Percentiles rank a stretch among this genome's conserved stretches.
phyloP scores from a whole-genome alignment of 2,329 filamentous ascomycete species.

The Exserohilum rostratum region DNA sequence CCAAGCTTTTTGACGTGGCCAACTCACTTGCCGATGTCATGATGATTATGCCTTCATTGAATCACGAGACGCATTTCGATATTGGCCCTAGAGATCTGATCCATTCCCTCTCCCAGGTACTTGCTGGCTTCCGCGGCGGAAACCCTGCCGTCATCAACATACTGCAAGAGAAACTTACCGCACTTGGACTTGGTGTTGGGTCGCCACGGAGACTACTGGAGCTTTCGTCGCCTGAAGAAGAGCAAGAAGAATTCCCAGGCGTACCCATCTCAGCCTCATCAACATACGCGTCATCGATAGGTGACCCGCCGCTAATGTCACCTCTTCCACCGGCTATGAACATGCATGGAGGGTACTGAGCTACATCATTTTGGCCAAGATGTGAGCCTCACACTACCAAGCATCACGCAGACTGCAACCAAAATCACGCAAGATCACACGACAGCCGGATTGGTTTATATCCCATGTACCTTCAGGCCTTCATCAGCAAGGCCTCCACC shows the following conservation, averaged over 20 bases:
- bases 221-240: constrained; percentile 41
- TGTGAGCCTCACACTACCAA: neutral
- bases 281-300: constrained; percentile 14
- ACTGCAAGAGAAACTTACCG: constrained; percentile 39
- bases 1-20: constrained; percentile 45
- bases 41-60: constrained; percentile 45
- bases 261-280: constrained; percentile 28
- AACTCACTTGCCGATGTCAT: constrained; percentile 47
- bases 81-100: constrained; percentile 44
- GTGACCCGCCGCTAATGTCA: constrained; percentile 16
- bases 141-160: constrained; percentile 44
- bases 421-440: constrained; percentile 2
- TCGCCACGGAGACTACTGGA: constrained; percentile 41
- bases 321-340: constrained; percentile 23
- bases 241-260: constrained; percentile 34
- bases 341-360: constrained; percentile 16
- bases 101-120: constrained; percentile 38
- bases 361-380: neutral
- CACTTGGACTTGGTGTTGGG: constrained; percentile 33
- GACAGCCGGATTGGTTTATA: too few relatives aligned
- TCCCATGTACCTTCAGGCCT: too few relatives aligned
- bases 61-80: constrained; percentile 38
- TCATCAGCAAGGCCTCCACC: too few relatives aligned
- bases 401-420: neutral
- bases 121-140: constrained; percentile 40